Percentiles rank a stretch among this genome's conserved stretches.
Conservation (phyloP, 2,329 filamentous ascomycete species). For the Ophiostoma quercus region DNA sequence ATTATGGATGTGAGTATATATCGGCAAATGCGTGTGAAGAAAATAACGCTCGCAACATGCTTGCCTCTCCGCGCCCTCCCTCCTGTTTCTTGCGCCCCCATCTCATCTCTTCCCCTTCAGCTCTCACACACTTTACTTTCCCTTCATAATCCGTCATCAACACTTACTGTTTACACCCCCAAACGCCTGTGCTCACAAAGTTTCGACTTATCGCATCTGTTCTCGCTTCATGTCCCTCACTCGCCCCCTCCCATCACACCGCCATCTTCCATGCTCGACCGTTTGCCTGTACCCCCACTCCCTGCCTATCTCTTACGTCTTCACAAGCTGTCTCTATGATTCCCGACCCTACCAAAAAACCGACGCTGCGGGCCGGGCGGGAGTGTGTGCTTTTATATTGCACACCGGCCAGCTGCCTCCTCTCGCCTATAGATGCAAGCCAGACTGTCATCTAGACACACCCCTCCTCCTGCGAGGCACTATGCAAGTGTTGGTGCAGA, state of each 20-base stretch:
- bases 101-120: neutral
- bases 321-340: neutral
- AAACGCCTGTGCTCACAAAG: neutral
- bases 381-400: neutral
- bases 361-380: slow-evolving; percentile 19
- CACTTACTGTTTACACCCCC: neutral
- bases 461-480: neutral
- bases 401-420: neutral
- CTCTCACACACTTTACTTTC: neutral
- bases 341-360: neutral
- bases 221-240: neutral
- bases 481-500: neutral
- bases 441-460: slow-evolving; percentile 3
- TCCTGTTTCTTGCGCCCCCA: neutral
- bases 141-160: neutral
- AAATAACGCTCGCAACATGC: neutral
- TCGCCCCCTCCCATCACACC: slow-evolving; percentile 19
- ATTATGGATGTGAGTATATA: neutral
- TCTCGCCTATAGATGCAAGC: neutral
- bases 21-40: neutral
- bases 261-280: slow-evolving; percentile 14
- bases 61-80: neutral
- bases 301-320: neutral
- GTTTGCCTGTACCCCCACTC: slow-evolving; percentile 1
- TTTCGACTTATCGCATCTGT: neutral